Base-by-base conservation (phyloP, 2,329 filamentous ascomycete genomes). In the Fusarium sp. region DNA sequence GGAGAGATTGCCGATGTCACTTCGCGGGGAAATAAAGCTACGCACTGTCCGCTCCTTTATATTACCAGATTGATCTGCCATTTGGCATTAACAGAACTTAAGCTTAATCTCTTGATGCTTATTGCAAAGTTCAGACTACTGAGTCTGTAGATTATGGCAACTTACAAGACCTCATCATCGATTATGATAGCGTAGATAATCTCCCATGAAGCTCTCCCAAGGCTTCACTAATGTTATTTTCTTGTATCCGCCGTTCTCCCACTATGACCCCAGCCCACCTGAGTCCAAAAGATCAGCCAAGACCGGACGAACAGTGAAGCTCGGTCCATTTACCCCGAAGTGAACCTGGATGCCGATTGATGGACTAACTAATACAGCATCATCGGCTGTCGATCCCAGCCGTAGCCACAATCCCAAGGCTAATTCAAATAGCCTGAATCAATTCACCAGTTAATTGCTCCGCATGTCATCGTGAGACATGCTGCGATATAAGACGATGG, bases 351-450 rank as follows among this genome's bases (percentile, higher is more conserved):
- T 45, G 58, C 66, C 58, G 66, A 69, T 66, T 66, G 63, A 66
- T 57, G 66, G 58, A 69, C 48, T 63, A 51, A 69, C 54, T 37
- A 49, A 49, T 49, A 35, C 41, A 58, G 55, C 23, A 41, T 55
- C 41, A 38, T 42, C 23, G 25, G 23, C 25, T 58, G 64, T 48
- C 45, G 66, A 69, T 69, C 66, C 52, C 46, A 49, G n/a, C 65
- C 39, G 46, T 56, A 45, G 29, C 45, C 38, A 45, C 23, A 29
- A 7, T 48, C 48, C 35, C 38, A 35, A 66, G 66, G 60, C 52
- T 64, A 60, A 70, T 65, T 44, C 37, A 69, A 69, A 70, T 63
- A 69, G 66, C 66, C 66, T 69, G 52, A 69, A 69, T 70, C 18
- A 37, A 48, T 49, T 37, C 48, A 42, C 41, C 29, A 31, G 14